Conservation (phyloP, 2,329 filamentous ascomycete species). For the Cladosporium velox region DNA sequence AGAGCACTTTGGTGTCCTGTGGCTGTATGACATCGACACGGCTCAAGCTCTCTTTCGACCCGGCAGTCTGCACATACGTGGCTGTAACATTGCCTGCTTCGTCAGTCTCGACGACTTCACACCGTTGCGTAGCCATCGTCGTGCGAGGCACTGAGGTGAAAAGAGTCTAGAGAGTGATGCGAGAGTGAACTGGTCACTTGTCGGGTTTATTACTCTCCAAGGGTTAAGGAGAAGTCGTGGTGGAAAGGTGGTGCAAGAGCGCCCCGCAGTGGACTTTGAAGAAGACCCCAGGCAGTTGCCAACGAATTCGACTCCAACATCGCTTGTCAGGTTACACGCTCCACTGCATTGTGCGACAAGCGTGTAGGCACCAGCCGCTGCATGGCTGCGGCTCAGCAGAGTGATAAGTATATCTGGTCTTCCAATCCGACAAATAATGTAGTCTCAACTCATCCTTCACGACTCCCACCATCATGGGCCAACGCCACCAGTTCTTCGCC, state of each 20-base stretch:
- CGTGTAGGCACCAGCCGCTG: neutral
- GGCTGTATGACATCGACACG: conserved; percentile 22
- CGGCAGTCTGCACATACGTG: conserved; percentile 51
- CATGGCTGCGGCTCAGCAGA: neutral
- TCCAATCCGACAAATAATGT: neutral
- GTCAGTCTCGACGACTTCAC: conserved; percentile 45
- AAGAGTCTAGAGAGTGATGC: no score
- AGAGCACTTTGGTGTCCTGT: conserved; percentile 30
- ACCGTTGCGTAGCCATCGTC: neutral
- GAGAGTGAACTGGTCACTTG: no score
- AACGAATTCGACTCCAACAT: no score
- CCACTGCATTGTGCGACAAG: neutral
- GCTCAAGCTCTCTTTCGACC: conserved; percentile 24
- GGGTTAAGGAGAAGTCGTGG: neutral
- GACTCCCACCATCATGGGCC: neutral
- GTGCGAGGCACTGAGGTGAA: no score
- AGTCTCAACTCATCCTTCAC: neutral
- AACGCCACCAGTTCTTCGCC: neutral
- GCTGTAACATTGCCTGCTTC: conserved; percentile 52
- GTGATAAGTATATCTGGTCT: neutral
- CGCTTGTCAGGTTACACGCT: neutral
- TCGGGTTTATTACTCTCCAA: no score
- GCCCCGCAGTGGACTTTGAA: neutral
- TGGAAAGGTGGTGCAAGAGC: neutral
- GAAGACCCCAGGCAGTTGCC: no score